Evolutionary conservation across 495 filamentous ascomycete species (phyloP), one percentile per base, ranked within the genome.

Genomic region (Cercophora newfieldiana): DNA sequence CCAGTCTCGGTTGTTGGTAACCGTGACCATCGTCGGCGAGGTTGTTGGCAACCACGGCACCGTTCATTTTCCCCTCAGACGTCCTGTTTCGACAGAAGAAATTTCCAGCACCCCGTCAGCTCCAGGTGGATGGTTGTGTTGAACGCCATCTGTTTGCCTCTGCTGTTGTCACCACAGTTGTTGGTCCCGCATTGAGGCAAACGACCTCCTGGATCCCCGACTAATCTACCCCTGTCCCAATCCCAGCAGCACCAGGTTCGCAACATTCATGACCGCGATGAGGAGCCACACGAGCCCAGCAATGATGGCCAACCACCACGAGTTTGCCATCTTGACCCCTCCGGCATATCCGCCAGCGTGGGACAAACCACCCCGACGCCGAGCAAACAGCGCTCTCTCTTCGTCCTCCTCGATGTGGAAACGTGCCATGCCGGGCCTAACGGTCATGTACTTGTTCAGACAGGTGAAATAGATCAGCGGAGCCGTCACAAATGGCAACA

Each of bases 401-500:
- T 62, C 63, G 18, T 33, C 61, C 10, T 65, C 70, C 30, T 71
- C 64, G 48, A 61, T 63, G 21, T 71, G 75, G 29, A 74, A 73
- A 31, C 76, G 63, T 22, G 80, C 74, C 61, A 64, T 59, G 55
- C 78, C 73, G 18, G 68, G 65, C 68, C 76, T 71, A 6, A 92
- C 91, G 24, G 84, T 90, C 93, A 97, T 96, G 73, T 91, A 95
- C 68, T 86, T 84, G 65, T 89, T 88, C 51, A 88, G 81, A 65
- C 90, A 92, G 0, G 93, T 97, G 70, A 96, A 96, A 74, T 88
- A 97, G 68, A 97, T 90, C 22, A 97, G 78, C 21, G 93, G 93
- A 3, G 91, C 91, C 12, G 84, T 87, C 29, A 94, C 87, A 72
- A 96, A 92, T 0, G 93, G 93, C 33, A 97, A 77, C 28, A 92